These are phyloP conservation scores for Venturia asperata DNA, from an alignment of 2,329 filamentous ascomycete species.

Conservation along the genomic window DNA sequence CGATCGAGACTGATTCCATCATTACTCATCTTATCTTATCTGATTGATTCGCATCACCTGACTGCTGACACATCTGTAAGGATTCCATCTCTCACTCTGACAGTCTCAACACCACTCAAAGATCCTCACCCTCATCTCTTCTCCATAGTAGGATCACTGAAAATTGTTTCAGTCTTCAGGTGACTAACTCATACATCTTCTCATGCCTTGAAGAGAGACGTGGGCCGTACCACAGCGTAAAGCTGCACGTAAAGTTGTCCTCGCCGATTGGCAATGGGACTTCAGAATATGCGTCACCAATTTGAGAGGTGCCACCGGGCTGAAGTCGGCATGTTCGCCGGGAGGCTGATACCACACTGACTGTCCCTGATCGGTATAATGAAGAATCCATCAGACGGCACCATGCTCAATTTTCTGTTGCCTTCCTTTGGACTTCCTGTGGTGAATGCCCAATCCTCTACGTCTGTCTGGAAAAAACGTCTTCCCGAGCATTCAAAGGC, in stretches of 20 bases:
- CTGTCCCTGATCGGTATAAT: not conserved
- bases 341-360: not conserved
- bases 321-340: not conserved
- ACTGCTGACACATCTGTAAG: not conserved
- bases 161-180: not conserved
- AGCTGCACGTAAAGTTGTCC: not conserved
- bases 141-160: not conserved
- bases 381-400: not conserved
- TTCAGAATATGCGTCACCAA: not conserved
- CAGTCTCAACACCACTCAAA: too few relatives aligned
- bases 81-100: not conserved
- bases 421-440: not conserved
- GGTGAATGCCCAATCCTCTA: not conserved
- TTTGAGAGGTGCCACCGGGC: not conserved
- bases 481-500: not conserved
- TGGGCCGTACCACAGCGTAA: not conserved
- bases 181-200: not conserved
- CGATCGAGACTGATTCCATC: not conserved
- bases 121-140: too few relatives aligned
- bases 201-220: not conserved
- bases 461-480: not conserved
- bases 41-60: not conserved
- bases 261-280: not conserved
- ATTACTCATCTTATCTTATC: conserved; percentile 2
- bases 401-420: not conserved